Percentiles rank a stretch among this genome's conserved stretches.
Conservation (phyloP, 2,329 filamentous ascomycete genomes). For the Corynespora cassiicola region DNA sequence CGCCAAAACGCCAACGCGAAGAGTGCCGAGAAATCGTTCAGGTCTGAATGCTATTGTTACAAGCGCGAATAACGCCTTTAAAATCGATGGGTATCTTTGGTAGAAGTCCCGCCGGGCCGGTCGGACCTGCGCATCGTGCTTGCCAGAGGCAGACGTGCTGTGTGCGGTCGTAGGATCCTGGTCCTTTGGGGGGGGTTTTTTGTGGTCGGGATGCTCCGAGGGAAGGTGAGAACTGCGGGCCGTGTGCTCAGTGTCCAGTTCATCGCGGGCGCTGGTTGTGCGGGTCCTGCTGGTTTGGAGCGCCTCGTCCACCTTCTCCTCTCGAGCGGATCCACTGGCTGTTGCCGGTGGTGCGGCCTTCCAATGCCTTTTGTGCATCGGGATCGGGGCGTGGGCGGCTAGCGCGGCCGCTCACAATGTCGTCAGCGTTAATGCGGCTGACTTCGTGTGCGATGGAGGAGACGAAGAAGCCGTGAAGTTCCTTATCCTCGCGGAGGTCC, state of each 20-base stretch:
- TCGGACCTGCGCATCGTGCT: slow-evolving; percentile 14
- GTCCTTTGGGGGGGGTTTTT: not conserved
- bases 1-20: slow-evolving; percentile 43
- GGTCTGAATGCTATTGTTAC: slow-evolving; percentile 39
- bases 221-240: slow-evolving; percentile 7
- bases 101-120: slow-evolving; percentile 16
- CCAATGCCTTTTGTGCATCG: slow-evolving; percentile 56
- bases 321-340: slow-evolving; percentile 44
- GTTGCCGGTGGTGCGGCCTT: slow-evolving; percentile 50
- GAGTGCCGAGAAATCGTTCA: slow-evolving; percentile 26
- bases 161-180: too few relatives aligned
- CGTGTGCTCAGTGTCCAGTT: slow-evolving; percentile 14
- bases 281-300: slow-evolving; percentile 45
- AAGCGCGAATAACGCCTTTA: slow-evolving; percentile 30
- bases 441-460: slow-evolving; percentile 76
- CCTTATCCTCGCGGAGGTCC: slow-evolving; percentile 75
- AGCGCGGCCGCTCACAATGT: slow-evolving; percentile 37
- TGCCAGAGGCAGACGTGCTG: too few relatives aligned
- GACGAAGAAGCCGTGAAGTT: slow-evolving; percentile 77
- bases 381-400: slow-evolving; percentile 45
- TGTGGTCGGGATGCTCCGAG: not conserved
- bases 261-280: slow-evolving; percentile 46
- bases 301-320: slow-evolving; percentile 43
- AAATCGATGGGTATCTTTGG: slow-evolving; percentile 15
- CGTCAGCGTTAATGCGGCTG: slow-evolving; percentile 67